Evolutionary conservation across 257 asterid species (phyloP).

Genomic region (Nicotiana sylvestris): DNA sequence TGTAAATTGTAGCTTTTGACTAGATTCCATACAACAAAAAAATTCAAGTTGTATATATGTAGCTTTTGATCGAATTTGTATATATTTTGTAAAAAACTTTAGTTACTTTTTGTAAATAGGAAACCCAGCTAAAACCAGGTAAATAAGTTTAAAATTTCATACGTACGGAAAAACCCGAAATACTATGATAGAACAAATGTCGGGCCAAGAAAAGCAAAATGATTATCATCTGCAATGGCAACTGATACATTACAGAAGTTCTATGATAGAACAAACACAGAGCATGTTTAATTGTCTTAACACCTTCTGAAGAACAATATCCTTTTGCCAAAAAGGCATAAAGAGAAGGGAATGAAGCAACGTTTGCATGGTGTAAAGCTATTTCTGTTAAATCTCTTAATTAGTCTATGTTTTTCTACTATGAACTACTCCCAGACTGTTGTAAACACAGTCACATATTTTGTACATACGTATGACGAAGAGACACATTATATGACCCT

Average conservation of each 20-base stretch:
- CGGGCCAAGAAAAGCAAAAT: neutral
- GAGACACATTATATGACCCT: conserved; percentile 2
- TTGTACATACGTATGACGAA: conserved; percentile 30
- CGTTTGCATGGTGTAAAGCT: neutral
- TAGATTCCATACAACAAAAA: too few relatives aligned
- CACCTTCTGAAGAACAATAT: neutral
- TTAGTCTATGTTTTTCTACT: conserved; percentile 14
- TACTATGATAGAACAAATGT: neutral
- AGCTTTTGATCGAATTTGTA: too few relatives aligned
- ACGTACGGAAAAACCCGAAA: too few relatives aligned
- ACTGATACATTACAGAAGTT: neutral
- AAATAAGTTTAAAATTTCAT: too few relatives aligned
- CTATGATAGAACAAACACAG: too few relatives aligned
- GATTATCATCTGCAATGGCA: neutral
- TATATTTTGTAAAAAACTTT: too few relatives aligned
- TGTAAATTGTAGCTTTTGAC: too few relatives aligned
- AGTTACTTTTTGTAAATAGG: too few relatives aligned
- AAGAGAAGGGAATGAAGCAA: conserved; percentile 4
- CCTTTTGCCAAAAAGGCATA: neutral
- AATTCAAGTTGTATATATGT: too few relatives aligned
- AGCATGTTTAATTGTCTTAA: neutral
- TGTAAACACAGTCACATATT: conserved; percentile 19
- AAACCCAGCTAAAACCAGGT: too few relatives aligned
- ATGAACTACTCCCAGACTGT: conserved; percentile 21
- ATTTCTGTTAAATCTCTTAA: conserved; percentile 15